Conservation (phyloP, 352 stramenopile species). For the Phytophthora tentaculata region DNA sequence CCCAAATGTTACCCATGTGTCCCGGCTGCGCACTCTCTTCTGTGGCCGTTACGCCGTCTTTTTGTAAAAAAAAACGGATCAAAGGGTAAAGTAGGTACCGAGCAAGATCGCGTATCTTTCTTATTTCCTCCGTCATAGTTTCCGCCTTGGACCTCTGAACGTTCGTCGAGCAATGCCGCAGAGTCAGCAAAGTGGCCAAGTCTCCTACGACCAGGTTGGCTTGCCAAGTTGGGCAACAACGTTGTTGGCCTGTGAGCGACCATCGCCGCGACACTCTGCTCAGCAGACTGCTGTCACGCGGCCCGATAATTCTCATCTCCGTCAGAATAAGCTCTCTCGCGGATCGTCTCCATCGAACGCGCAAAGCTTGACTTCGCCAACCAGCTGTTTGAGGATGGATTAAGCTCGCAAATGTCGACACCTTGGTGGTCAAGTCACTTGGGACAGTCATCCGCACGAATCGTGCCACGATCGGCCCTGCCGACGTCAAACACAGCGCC, state of each 20-base stretch:
- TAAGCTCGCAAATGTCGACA: slow-evolving; percentile 14
- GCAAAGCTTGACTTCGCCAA: slow-evolving; percentile 12
- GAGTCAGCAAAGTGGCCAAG: slow-evolving; percentile 15
- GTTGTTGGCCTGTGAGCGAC: no score
- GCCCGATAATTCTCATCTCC: background rate
- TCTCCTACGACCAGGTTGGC: background rate
- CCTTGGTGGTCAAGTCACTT: slow-evolving; percentile 6
- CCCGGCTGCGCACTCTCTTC: slow-evolving; percentile 1
- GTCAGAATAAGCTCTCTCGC: slow-evolving; percentile 10
- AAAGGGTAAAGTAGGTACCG: slow-evolving; percentile 18
- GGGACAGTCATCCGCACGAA: slow-evolving; percentile 12
- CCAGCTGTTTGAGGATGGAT: slow-evolving; percentile 26
- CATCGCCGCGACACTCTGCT: no score
- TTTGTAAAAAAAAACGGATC: slow-evolving; percentile 20
- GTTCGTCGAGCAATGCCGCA: slow-evolving; percentile 16
- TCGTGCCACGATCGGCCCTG: no score
- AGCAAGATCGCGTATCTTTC: slow-evolving; percentile 32
- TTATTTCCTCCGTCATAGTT: slow-evolving; percentile 14
- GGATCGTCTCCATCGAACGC: slow-evolving; percentile 21
- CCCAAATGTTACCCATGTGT: slow-evolving; percentile 27
- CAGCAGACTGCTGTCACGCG: slow-evolving; percentile 2
- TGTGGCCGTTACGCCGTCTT: slow-evolving; percentile 19
- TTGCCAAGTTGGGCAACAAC: background rate
- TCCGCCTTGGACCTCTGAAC: slow-evolving; percentile 21
- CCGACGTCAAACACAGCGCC: background rate